Evolutionary conservation across 768 basidiomycete genomes (phyloP).

Genomic region (Tylopilus balloui): DNA sequence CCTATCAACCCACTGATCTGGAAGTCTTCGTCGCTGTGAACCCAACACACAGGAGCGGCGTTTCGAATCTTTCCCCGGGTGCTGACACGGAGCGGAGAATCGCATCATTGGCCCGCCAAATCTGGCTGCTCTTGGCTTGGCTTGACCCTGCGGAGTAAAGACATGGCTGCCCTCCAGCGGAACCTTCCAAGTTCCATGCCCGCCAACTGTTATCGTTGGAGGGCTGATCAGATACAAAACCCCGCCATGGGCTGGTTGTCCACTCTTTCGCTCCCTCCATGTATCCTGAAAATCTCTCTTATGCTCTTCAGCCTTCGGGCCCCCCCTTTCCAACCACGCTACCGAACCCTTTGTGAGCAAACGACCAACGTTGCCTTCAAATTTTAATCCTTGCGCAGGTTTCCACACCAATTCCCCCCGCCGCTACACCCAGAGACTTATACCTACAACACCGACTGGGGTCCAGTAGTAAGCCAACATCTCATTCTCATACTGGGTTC

Average conservation of each 20-base stretch:
- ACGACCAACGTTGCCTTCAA: no score
- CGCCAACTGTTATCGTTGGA: conserved; percentile 11
- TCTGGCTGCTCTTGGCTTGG: background rate
- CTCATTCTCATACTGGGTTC: background rate
- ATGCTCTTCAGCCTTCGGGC: background rate
- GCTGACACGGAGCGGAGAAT: background rate
- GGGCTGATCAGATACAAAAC: background rate
- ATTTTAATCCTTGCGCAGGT: background rate
- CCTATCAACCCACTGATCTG: no score
- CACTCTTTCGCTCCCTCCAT: background rate
- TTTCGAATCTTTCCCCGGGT: background rate
- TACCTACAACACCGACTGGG: background rate
- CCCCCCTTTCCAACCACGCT: background rate
- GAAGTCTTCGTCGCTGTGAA: no score
- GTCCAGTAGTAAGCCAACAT: background rate
- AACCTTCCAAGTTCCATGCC: background rate
- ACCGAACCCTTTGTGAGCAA: background rate
- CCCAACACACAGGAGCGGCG: no score
- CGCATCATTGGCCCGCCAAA: background rate
- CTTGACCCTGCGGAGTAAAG: background rate
- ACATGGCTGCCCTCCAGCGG: background rate
- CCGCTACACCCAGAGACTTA: background rate
- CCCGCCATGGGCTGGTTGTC: background rate
- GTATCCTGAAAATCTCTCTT: background rate
- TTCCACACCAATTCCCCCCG: background rate